Base-by-base conservation (phyloP, 169 alveolate genomes). In the Plasmodium reichenowi region DNA sequence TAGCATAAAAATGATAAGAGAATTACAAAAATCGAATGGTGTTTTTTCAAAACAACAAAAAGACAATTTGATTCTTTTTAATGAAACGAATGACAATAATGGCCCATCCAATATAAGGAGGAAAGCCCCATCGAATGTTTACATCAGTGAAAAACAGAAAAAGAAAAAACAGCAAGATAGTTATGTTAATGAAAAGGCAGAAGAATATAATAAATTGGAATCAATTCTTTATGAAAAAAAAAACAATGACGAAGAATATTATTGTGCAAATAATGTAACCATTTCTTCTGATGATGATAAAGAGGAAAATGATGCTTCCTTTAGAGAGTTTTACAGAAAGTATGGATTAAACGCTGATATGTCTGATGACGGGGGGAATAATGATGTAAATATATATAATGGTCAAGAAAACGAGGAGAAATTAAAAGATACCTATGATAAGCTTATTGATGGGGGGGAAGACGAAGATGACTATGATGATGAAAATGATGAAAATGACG, bases 1-100 rank as follows among this genome's bases (percentile, higher is more conserved):
- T 67, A 96, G 97, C 15, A 98, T 97, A 47, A 93, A 93, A 87
- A 94, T 97, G 97, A 98, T 96, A 8, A 94, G 98, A 71, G 95
- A 93, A 47, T 94, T 97, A 48, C 97, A 96, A 83, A 95, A 92
- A 38, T 45, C 73, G 8, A 59, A 75, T 15, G 59, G 87, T 72
- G 66, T 70, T 64, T 89, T 54, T 67, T 74, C 88, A 72, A 72
- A 92, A 43, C 43, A 70, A 22, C 92, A 91, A 45, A 75, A 86
- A 26, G 94, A 92, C 13, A 91, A 92, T 71, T 56, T 73, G 38
- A 56, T 58, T 17, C 72, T 74, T 43, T 93, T 85, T 73, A 90
- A 80, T 56, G 91, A 17, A 32, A 92, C 76, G 52, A 78, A 64
- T 24, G 92, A 83, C 56, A 72, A 74, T 54, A n/a, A 67, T 38